phyloP scores from a whole-genome alignment of 2,329 filamentous ascomycete genomes.

The Sarocladium kiliense region DNA sequence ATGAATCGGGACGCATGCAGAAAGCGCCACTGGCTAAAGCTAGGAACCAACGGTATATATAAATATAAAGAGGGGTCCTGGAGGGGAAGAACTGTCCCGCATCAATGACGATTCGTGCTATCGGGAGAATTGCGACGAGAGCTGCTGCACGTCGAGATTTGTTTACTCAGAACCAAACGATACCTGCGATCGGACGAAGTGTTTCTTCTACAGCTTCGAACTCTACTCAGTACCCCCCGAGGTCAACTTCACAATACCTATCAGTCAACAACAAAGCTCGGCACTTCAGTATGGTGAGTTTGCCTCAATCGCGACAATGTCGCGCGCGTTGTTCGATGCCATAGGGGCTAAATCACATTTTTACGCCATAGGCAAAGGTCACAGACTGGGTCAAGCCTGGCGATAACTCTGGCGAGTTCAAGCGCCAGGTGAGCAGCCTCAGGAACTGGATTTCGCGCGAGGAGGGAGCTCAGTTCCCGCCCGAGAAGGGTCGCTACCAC shows the following conservation, averaged over 20 bases:
- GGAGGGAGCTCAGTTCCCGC: conserved; percentile 67
- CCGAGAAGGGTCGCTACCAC: conserved; percentile 88
- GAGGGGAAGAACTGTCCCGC: background rate
- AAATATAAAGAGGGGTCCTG: background rate
- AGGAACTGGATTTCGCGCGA: conserved; percentile 73
- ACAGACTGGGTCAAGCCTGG: conserved; percentile 77
- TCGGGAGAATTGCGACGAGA: background rate
- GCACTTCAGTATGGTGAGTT: conserved; percentile 3
- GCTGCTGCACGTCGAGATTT: background rate
- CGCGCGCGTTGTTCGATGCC: background rate
- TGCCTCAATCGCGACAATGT: background rate
- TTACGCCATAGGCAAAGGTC: conserved; percentile 43
- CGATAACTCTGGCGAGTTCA: conserved; percentile 86
- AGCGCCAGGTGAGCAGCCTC: conserved; percentile 79
- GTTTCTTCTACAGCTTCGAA: background rate
- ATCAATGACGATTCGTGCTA: conserved; percentile 1
- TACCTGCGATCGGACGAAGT: background rate
- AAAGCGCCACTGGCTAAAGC: no score
- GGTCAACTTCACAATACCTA: background rate
- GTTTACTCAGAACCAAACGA: background rate
- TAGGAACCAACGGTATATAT: background rate
- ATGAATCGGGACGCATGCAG: conserved; percentile 5
- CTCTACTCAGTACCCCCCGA: background rate
- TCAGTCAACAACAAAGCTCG: background rate
- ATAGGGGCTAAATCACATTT: conserved; percentile 13